Base-by-base conservation (phyloP, 805 yeast species). In the Candida hungchunana region DNA sequence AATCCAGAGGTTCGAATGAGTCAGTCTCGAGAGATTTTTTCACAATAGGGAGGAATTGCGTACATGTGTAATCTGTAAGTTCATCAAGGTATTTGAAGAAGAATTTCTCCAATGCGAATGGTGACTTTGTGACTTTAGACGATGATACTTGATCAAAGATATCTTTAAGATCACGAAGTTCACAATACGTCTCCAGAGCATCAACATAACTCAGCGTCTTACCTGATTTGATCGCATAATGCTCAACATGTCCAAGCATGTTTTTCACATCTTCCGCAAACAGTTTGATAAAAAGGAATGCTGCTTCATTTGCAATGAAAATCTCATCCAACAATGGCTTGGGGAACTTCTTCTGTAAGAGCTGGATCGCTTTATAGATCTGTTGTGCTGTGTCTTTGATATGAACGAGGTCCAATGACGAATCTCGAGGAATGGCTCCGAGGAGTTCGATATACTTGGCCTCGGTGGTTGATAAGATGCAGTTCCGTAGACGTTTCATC, bases 301-400 rank as follows among this genome's bases (percentile, higher is more conserved):
- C 78, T 19, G 69, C 64, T 1, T 71, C 70, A 21, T 60, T 56
- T 1, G 83, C 58, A 23, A 84, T 71, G 29, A 68, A 58, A 4
- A 83, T 55, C 39, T 64, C 64, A 15, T 77, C 87, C 29, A 83
- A 58, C n/a, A 84, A 57, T 0, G 86, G 81, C 27, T 60, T 62
- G 24, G 72, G 73, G 50, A 79, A 84, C 42, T 76, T 59, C 41
- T 75, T 79, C 44, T 79, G 84, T 18, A 82, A 53, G 14, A 50
- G 48, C 37, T 70, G 63, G 13, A 80, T 72, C 21, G 68, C 67
- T 3, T 59, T 58, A 7, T 77, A 65, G 15, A 84, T 67, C 25
- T 55, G 50, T 31, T 77, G 79, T 0, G 80, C 75, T 5, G 80
- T 64, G 28, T 75, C 70, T 30, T 74, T 65, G 3, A 82, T 66